Base-by-base conservation (phyloP, 768 basidiomycete species). In the Dentipellis sp. region DNA sequence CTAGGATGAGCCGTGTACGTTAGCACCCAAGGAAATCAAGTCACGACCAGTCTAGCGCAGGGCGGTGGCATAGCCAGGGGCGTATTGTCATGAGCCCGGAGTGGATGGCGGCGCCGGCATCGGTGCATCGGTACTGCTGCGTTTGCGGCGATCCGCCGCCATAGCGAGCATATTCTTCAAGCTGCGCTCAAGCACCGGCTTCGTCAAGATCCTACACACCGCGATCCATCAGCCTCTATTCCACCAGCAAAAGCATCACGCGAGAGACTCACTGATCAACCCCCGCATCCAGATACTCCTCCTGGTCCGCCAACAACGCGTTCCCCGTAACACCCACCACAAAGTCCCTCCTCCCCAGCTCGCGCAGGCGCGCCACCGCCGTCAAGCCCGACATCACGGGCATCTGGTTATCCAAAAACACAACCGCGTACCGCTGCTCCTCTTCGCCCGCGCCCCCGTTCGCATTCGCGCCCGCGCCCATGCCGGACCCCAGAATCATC, bases 371-470 rank as follows among this genome's bases (percentile, higher is more conserved):
- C 54, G 76, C 67, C 10, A 91, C 81, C 17, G 80, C 78, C 56
- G 83, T 79, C 47, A 90, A 65, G 14, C 92, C 92, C 58, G 84
- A 84, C 75, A 90, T 75, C 17, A 89, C 72, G 9, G 86, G 86
- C 88, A 92, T 92, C 69, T 91, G 89, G 67, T 94, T 93, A 59
- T 81, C 76, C 61, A 84, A 66, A 66, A 82, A 82, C 21, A 79
- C 69, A 10, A 78, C 69, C 52, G 78, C 78, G 53, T 70, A 78
- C 36, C 59, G 51, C 42, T 39, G 53, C 62, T 65, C 65, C 22
- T 64, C 64, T 45, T 54, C 53, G 6, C 36, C 29, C 21, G 46
- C 10, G 22, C 9, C 55, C n/a, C 64, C 64, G 47, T 65, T 60
- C 16, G 17, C 48, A 8, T 35, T 23, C 23, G 22, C 22, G 9